Base-by-base conservation (phyloP, 2,329 filamentous ascomycete species). In the Fusarium chlamydosporum region DNA sequence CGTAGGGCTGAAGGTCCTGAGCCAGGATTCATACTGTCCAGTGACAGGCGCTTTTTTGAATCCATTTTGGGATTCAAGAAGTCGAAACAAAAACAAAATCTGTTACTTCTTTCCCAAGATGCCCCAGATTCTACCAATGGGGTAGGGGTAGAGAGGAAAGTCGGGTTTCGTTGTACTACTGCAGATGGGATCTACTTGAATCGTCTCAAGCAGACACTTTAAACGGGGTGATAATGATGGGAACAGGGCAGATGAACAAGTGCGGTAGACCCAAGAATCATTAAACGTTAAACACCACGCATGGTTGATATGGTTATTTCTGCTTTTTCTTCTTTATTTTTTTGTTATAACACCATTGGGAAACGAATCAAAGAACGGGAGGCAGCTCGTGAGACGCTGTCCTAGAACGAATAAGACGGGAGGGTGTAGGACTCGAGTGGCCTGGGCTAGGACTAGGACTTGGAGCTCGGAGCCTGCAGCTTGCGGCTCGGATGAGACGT, bases 1-100 rank as follows among this genome's bases (percentile, higher is more conserved):
- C 77, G 75, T 68, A 79, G 65, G 72, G 76, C 74, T 71, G 76
- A 76, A 62, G 75, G 63, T 43, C 72, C 73, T 43, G 70, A 72
- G 35, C 72, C 60, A 54, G 64, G 60, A 68, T 67, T 61, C 68
- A 65, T 65, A 58, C 75, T 73, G 54, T 77, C 77, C 45, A 76
- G 63, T 61, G 74, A 73, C 56, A 61, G 60, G 34, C 73, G 75
- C 31, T 72, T 75, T 63, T 77, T 78, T 63, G 73, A 69, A 56
- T 78, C 76, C 77, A 79, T 79, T 56, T 47, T 33, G 41, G 42
- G 37, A n/a, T 27, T 59, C 10, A 40, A n/a, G 29, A 35, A 35
- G 33, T 18, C 35, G 27, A 11, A 51, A 41, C 9, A 38, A 27
- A 38, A 40, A 37, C 20, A 27, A 12, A 55, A 35, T 20, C 33